A percentile compares a stretch with the other conserved stretches of the same genome.
Conservation (phyloP, 768 basidiomycete species). For the Cystobasidium tubakii region DNA sequence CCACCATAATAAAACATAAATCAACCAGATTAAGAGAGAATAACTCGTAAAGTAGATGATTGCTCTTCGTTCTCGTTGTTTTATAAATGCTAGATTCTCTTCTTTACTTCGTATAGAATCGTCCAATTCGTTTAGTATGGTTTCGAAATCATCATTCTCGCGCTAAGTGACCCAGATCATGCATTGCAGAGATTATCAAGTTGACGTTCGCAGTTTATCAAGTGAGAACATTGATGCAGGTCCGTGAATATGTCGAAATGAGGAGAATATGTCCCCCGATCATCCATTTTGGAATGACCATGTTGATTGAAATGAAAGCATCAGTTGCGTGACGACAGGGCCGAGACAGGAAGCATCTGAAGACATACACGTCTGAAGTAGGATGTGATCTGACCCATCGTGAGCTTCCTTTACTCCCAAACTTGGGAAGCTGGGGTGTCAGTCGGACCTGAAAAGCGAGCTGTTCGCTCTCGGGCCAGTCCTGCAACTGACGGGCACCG, state of each 20-base stretch:
- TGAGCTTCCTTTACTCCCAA: neutral
- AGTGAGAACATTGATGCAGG: too few species aligned
- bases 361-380: neutral
- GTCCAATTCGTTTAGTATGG: constrained; percentile 30
- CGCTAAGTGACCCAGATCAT: neutral
- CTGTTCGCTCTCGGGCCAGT: neutral
- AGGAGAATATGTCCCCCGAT: neutral
- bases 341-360: neutral
- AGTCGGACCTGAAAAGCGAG: neutral
- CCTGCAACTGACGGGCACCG: neutral
- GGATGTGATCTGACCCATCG: neutral
- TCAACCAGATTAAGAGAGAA: constrained; percentile 66
- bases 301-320: neutral
- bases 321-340: neutral
- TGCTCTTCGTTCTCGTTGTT: constrained; percentile 73
- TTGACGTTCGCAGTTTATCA: too few species aligned
- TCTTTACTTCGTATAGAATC: constrained; percentile 20
- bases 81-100: constrained; percentile 52
- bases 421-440: neutral
- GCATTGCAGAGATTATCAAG: too few species aligned
- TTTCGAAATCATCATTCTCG: constrained; percentile 32
- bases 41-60: constrained; percentile 72
- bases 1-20: constrained; percentile 48
- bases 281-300: too few species aligned
- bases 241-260: too few species aligned